Percentiles rank a stretch among this genome's conserved stretches.
Conservation (phyloP, 164 flowering plant species). For the Stephania yunnanensis region DNA sequence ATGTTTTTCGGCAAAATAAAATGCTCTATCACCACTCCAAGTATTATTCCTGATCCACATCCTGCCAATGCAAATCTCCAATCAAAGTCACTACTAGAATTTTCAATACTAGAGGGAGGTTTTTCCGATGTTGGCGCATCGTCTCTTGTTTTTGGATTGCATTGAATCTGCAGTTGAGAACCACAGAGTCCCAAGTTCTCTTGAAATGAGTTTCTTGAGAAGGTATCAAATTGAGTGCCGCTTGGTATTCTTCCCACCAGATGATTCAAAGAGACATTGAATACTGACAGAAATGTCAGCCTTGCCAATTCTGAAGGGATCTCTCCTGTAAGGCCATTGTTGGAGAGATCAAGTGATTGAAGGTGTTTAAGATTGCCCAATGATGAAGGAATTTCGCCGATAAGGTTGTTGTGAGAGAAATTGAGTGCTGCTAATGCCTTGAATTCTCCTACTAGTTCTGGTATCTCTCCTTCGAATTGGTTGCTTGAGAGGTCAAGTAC, state of each 20-base stretch:
- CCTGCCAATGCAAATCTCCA: slow-evolving; percentile 6
- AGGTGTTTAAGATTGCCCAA: slow-evolving; percentile 1
- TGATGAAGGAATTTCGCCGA: slow-evolving; percentile 7
- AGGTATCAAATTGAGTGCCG: too few relatives aligned
- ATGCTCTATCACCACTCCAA: slow-evolving; percentile 1
- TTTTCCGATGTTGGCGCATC: too few relatives aligned
- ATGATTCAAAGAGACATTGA: slow-evolving; percentile 7
- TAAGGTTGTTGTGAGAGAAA: slow-evolving; percentile 21
- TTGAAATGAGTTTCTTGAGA: too few relatives aligned
- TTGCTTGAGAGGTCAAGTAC: slow-evolving; percentile 52
- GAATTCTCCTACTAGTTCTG: slow-evolving; percentile 33
- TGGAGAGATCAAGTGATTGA: slow-evolving; percentile 15
- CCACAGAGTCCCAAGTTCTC: too few relatives aligned
- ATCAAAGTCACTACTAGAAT: too few relatives aligned
- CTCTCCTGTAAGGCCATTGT: slow-evolving; percentile 7
- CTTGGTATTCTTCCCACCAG: too few relatives aligned
- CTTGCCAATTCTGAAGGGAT: slow-evolving; percentile 12
- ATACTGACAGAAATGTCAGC: slow-evolving; percentile 10
- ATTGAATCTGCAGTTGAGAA: too few relatives aligned
- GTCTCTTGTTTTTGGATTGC: too few relatives aligned
- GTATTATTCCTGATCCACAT: neutral
- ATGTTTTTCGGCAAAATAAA: neutral
- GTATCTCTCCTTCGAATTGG: slow-evolving; percentile 40
- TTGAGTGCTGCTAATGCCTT: slow-evolving; percentile 39
- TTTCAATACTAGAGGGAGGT: too few relatives aligned